Conservation (phyloP, 208 protist species). For the Entamoeba invadens region DNA sequence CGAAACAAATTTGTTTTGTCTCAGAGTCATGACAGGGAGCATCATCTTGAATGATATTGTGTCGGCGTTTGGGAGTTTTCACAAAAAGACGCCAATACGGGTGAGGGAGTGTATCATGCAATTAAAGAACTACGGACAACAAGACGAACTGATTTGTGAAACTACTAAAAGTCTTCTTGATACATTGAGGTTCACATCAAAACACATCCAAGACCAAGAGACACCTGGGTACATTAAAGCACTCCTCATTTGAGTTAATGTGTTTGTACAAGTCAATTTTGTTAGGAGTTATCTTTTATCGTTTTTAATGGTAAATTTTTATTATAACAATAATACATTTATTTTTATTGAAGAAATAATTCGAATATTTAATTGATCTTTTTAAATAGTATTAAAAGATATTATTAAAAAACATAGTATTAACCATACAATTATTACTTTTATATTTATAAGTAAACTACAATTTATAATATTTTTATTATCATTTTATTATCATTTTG, state of each 20-base stretch:
- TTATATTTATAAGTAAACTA: too few relatives aligned
- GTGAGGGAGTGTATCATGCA: slow-evolving; percentile 31
- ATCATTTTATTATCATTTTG: too few relatives aligned
- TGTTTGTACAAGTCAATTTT: too few relatives aligned
- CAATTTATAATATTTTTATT: too few relatives aligned
- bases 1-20: slow-evolving; percentile 49
- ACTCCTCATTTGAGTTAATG: background rate
- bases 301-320: too few relatives aligned
- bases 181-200: background rate
- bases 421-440: too few relatives aligned
- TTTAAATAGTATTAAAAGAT: too few relatives aligned
- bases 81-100: slow-evolving; percentile 40
- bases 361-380: too few relatives aligned
- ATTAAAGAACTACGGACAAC: background rate
- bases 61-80: slow-evolving; percentile 45
- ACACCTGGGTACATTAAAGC: background rate
- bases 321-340: too few relatives aligned
- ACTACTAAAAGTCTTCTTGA: background rate
- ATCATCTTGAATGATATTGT: slow-evolving; percentile 55
- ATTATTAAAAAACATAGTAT: too few relatives aligned
- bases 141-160: background rate
- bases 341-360: too few relatives aligned
- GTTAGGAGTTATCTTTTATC: too few relatives aligned
- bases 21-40: slow-evolving; percentile 50
- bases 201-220: background rate